phyloP scores from a whole-genome alignment of 2,329 filamentous ascomycete genomes.

The Pseudomassariella vexata region DNA sequence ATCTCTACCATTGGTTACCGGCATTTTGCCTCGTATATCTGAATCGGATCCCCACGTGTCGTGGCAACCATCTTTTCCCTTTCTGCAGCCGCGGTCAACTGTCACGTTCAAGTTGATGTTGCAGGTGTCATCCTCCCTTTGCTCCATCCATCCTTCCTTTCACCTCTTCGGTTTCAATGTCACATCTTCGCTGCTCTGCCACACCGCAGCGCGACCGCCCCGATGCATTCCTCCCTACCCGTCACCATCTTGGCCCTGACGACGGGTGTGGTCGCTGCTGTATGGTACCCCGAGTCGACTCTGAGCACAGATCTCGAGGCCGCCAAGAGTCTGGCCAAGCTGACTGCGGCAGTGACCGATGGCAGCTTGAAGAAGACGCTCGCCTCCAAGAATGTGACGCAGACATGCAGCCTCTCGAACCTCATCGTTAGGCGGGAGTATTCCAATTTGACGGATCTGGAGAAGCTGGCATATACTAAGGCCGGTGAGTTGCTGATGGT shows the following conservation, averaged over 20 bases:
- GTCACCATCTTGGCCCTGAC: slow-evolving; percentile 1
- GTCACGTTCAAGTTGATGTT: slow-evolving; percentile 2
- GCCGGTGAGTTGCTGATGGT: slow-evolving; percentile 1
- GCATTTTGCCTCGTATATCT: too few relatives aligned
- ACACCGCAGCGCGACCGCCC: neutral
- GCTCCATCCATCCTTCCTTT: neutral
- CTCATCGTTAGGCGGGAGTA: slow-evolving; percentile 8
- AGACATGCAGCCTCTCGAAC: slow-evolving; percentile 5
- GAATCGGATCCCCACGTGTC: too few relatives aligned
- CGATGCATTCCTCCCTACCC: slow-evolving; percentile 1
- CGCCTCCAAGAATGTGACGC: slow-evolving; percentile 2
- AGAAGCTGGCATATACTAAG: slow-evolving; percentile 9
- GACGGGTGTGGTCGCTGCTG: neutral
- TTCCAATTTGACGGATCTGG: slow-evolving; percentile 6
- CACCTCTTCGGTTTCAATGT: neutral
- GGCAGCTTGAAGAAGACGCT: slow-evolving; percentile 5
- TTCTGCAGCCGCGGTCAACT: slow-evolving; percentile 1
- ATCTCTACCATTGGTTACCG: too few relatives aligned
- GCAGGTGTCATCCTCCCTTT: slow-evolving; percentile 1
- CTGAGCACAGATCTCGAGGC: slow-evolving; percentile 8
- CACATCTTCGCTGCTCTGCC: neutral
- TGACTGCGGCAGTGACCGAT: slow-evolving; percentile 1
- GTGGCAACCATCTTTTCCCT: neutral
- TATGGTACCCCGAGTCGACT: slow-evolving; percentile 8
- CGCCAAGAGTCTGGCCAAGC: slow-evolving; percentile 3